Base-by-base conservation (phyloP, 306 rosid species). In the Sicyos baderoa region DNA sequence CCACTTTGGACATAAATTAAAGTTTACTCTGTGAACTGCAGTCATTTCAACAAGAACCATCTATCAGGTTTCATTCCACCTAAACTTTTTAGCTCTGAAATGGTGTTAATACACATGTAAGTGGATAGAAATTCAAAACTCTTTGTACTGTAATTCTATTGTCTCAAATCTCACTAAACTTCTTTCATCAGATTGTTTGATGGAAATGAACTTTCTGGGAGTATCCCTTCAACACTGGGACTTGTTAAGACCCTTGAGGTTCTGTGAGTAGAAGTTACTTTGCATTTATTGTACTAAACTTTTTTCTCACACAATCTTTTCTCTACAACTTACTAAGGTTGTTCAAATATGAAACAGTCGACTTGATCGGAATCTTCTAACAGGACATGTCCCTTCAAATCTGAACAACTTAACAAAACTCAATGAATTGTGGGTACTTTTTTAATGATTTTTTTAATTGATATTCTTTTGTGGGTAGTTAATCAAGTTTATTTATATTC, bases 31-130 rank as follows among this genome's bases (percentile, higher is more conserved):
- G 50, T 79, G 59, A 59, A 72, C 63, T 82, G 83, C 90, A 93
- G 99, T 84, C 99, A 93, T 86, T 89, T 93, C 82, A 93, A 85
- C 76, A 88, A 93, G 84, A 93, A 93, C 83, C 79, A 84, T 80
- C 87, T 93, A 70, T 88, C 94, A 68, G 94, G 97, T 70, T 3
- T 76, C 78, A 90, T 93, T 74, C 84, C 97, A 25, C 44, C 84
- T 5, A 29, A 75, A 73, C 86, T 93, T 71, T 93, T 93, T 77
- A 82, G 84, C 81, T 76, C 94, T 44, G 65, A 77, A 21, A 93
- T 90, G 99, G 76, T 45, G 52, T 85, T 93, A 70, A 90, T 93
- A 77, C 99, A 93, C 62, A 55, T 88, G 99, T 93, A 90, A 84
- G 96, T 78, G 50, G 63, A 74, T 70, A 32, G 54, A 45, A 55